Evolutionary conservation across 768 basidiomycete genomes (phyloP).

Genomic region (Leccinellum albellum): DNA sequence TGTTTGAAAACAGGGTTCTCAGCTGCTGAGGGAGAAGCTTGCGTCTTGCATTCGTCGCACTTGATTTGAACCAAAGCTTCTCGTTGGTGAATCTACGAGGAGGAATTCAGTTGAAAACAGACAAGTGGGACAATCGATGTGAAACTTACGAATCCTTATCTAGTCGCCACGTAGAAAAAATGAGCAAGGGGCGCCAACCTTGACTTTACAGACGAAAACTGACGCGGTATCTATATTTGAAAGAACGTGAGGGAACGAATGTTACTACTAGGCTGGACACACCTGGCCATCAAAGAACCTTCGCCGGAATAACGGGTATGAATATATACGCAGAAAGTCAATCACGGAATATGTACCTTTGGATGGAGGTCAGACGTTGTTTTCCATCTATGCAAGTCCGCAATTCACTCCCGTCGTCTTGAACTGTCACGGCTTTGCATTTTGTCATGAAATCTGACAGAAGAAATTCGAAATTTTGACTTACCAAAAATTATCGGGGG

Average conservation of each 20-base stretch:
- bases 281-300: constrained; percentile 59
- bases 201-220: constrained; percentile 15
- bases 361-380: constrained; percentile 64
- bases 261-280: constrained; percentile 16
- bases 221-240: constrained; percentile 40
- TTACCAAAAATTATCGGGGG: constrained; percentile 66
- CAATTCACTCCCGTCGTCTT: constrained; percentile 40
- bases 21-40: constrained; percentile 35
- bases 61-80: constrained; percentile 37
- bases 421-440: constrained; percentile 35
- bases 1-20: constrained; percentile 38
- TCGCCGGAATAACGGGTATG: background rate
- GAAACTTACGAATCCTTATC: constrained; percentile 40
- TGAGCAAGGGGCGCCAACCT: constrained; percentile 6
- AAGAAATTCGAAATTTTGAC: constrained; percentile 7
- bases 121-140: background rate
- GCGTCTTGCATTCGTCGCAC: constrained; percentile 15
- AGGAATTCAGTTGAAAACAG: background rate
- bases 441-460: background rate
- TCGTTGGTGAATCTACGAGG: constrained; percentile 28
- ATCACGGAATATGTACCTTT: constrained; percentile 36
- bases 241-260: constrained; percentile 2
- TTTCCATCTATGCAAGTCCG: constrained; percentile 71
- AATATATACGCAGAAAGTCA: background rate
- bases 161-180: constrained; percentile 8